Conservation (phyloP, 2,329 filamentous ascomycete genomes). For the Ascochyta pisi region DNA sequence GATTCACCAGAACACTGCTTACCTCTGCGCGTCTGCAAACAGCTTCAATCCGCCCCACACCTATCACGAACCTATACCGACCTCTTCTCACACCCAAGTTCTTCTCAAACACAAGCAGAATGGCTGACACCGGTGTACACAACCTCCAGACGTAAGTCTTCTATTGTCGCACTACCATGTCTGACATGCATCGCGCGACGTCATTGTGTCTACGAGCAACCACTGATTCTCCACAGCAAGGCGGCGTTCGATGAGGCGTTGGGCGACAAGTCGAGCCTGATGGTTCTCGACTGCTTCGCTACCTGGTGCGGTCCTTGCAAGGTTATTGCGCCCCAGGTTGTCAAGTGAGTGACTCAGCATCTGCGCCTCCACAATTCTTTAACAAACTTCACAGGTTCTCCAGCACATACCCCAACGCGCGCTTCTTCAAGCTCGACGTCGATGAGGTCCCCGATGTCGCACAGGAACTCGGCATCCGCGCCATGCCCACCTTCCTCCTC, state of each 20-base stretch:
- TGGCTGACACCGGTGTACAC: constrained; percentile 57
- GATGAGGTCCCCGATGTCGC: constrained; percentile 79
- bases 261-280: constrained; percentile 61
- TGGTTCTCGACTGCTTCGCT: constrained; percentile 87
- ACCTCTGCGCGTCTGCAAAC: constrained; percentile 49
- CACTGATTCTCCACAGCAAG: constrained; percentile 56
- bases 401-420: constrained; percentile 64
- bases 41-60: constrained; percentile 39
- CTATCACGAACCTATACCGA: constrained; percentile 41
- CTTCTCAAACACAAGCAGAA: constrained; percentile 53
- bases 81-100: constrained; percentile 43
- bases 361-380: constrained; percentile 1
- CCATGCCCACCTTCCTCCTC: constrained; percentile 90
- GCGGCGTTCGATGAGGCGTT: constrained; percentile 65
- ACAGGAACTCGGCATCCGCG: constrained; percentile 78
- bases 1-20: constrained; percentile 52
- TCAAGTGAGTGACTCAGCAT: constrained; percentile 59
- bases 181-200: constrained; percentile 15
- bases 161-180: constrained; percentile 7
- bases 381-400: constrained; percentile 59
- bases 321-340: constrained; percentile 79
- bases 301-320: constrained; percentile 97
- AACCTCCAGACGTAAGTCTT: constrained; percentile 55
- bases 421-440: constrained; percentile 92
- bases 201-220: constrained; percentile 15